Base-by-base conservation (phyloP, 495 filamentous ascomycete genomes). In the Tuber calosporum region DNA sequence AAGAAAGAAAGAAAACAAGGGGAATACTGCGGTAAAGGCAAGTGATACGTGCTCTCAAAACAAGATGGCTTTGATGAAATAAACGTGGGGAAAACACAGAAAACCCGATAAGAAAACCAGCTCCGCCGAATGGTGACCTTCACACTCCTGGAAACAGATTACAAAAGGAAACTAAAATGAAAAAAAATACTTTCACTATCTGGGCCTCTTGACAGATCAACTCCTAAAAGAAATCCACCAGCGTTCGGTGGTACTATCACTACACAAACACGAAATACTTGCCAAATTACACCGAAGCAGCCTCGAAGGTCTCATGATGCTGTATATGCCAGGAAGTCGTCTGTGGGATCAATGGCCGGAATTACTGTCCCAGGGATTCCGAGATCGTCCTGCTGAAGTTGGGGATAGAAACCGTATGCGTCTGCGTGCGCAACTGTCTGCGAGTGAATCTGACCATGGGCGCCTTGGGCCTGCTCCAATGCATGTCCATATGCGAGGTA, bases 401-500 rank as follows among this genome's bases (percentile, higher is more conserved):
- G 53, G 26, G 53, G 53, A 34, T 62, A 62, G 53, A 62, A 62
- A 30, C 34, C 19, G 53, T 62, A 62, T 17, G 53, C 22, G n/a
- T 53, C 26, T 53, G 48, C 48, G 8, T 53, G 48, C 26, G 48
- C 53, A 17, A 73, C 70, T 26, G 76, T 43, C 41, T 73, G 74
- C 39, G 17, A 40, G 62, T 77, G 76, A n/a, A 77, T 26, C 40
- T 77, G 70, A 19, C 53, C 74, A 58, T 73, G 67, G 11, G 73
- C 75, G 15, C 42, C 75, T 17, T 69, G 71, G 26, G 66, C 70
- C 71, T 78, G 76, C 30, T 75, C 76, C 38, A 75, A 78, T 34
- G 67, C 71, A n/a, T 77, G 70, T n/a, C 67, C 76, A 34, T 78
- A 77, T 19, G 58, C 53, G 42, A 68, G 69, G 45, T 77, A 77